These are phyloP conservation scores for Phtheirospermum japonicum DNA, from an alignment of 257 asterid species.

Conservation along the genomic window DNA sequence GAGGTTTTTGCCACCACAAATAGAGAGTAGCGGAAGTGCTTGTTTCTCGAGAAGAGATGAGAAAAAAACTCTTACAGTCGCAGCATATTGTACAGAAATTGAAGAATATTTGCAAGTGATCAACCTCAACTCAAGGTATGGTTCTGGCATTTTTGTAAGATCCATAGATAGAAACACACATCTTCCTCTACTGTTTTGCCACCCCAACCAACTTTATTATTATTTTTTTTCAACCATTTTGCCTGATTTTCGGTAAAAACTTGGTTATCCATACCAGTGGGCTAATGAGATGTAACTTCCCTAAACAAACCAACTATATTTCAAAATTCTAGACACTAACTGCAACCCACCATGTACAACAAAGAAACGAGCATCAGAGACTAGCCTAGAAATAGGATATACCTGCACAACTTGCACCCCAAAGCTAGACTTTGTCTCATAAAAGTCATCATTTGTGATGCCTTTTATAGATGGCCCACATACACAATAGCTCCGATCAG, in stretches of 20 bases:
- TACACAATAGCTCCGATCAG: conserved; percentile 83
- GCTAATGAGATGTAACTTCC: not conserved
- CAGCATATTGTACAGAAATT: too few relatives aligned
- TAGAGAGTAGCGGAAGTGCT: too few relatives aligned
- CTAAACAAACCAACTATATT: not conserved
- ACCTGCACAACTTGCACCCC: conserved; percentile 99
- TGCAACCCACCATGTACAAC: conserved; percentile 10
- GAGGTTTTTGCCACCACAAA: too few relatives aligned
- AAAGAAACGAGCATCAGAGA: conserved; percentile 22
- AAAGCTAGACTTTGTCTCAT: conserved; percentile 86
- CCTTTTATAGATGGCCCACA: conserved; percentile 94
- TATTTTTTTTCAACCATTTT: not conserved
- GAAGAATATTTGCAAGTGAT: too few relatives aligned
- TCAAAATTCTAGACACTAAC: not conserved
- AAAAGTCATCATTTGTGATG: conserved; percentile 74
- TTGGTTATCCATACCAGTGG: not conserved
- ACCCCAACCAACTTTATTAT: conserved; percentile 1
- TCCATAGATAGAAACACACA: too few relatives aligned
- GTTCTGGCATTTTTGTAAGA: too few relatives aligned
- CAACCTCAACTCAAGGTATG: too few relatives aligned
- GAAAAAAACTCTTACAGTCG: too few relatives aligned
- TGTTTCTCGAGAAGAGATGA: too few relatives aligned
- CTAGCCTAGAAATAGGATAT: conserved; percentile 30
- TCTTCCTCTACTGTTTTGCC: not conserved
- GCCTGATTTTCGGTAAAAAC: not conserved